These are phyloP conservation scores for Cinnamomum chago DNA, from an alignment of 164 flowering plant genomes.

Conservation along the genomic window DNA sequence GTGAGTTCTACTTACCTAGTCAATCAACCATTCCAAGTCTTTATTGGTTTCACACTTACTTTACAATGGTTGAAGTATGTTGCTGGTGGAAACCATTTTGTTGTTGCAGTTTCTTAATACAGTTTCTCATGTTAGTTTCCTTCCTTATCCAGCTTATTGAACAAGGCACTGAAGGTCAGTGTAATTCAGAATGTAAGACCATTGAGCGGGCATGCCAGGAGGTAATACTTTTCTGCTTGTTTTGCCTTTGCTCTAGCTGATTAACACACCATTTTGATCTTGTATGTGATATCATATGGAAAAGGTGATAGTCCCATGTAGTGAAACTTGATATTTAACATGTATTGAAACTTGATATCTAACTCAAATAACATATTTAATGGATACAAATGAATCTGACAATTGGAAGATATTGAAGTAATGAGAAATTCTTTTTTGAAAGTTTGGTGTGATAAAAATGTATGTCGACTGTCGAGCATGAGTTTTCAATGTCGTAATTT, in stretches of 20 bases:
- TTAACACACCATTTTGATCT: neutral
- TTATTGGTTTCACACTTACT: neutral
- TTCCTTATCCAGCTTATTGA: conserved; percentile 61
- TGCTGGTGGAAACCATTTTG: conserved; percentile 6
- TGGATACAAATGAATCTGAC: too few species aligned
- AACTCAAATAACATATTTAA: too few species aligned
- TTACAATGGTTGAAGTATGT: neutral
- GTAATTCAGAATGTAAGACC: conserved; percentile 90
- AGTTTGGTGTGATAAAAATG: too few species aligned
- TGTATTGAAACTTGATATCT: too few species aligned
- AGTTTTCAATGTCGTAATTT: too few species aligned
- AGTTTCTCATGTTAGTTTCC: conserved; percentile 1
- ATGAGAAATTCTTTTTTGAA: too few species aligned
- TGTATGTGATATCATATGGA: too few species aligned
- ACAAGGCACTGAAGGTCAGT: conserved; percentile 81
- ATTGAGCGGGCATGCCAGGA: conserved; percentile 88
- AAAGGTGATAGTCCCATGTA: neutral
- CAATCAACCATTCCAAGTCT: neutral
- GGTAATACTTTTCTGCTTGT: conserved; percentile 30
- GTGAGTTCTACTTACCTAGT: neutral
- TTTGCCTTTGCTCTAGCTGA: neutral
- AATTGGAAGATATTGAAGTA: too few species aligned
- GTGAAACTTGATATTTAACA: too few species aligned
- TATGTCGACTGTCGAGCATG: too few species aligned
- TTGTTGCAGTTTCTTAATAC: neutral